Base-by-base conservation (phyloP, 208 protist species). In the Ichthyophonus hoferi region DNA sequence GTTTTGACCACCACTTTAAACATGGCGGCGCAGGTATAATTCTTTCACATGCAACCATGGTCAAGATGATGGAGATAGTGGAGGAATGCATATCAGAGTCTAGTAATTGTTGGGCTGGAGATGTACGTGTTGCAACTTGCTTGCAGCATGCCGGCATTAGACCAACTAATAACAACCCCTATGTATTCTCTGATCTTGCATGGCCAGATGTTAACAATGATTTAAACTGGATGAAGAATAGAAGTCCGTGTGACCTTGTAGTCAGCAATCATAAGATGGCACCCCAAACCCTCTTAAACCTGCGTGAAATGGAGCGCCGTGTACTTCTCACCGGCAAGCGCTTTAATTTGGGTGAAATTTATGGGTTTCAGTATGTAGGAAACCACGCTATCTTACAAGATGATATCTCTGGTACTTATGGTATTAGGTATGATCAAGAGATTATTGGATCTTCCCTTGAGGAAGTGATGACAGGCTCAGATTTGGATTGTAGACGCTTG, bases 21-120 rank as follows among this genome's bases (percentile, higher is more conserved):
- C 78, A 82, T 0, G 78, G 78, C 7, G 78, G 78, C n/a, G 78
- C 78, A 12, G 78, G 78, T 34, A 82, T 82, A 17, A 24, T 82
- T 40, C 78, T 82, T 82, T 82, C 78, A 34, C 78, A n/a, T 34
- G 78, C 78, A n/a, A n/a, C 78, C 31, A 82, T 82, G 78, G 14
- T 67, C 7, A 7, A 24, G 50, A 7, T 67, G 24, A 67, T 67
- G 14, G 50, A 67, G 24, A 67, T n/a, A 7, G 50, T 24, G 14
- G 50, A 67, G 14, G 24, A 67, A 67, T 67, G 50, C 50, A 67
- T 67, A 7, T n/a, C 50, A 7, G 24, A 67, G 24, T 67, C 7
- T 67, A 24, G 24, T n/a, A n/a, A 7, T 7, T 67, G 50, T 67
- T 67, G 50, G 50, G 50, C 50, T 7, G 50, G 50, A 7, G 50